Base-by-base conservation (phyloP, 2,329 filamentous ascomycete species). In the Cercospora berteroae region DNA sequence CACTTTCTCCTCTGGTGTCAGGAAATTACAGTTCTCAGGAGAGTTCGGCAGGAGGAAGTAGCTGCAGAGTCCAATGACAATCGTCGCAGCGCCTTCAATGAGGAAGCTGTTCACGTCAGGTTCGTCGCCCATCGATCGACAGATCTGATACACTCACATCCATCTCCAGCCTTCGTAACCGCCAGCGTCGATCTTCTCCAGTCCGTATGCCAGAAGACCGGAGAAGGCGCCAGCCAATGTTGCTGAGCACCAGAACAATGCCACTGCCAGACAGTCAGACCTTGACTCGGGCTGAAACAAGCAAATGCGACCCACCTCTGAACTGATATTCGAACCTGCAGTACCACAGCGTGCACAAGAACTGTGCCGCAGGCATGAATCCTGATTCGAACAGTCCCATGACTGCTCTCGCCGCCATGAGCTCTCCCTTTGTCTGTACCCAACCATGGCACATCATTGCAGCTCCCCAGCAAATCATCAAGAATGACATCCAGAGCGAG, bases 1-100 rank as follows among this genome's bases (percentile, higher is more conserved):
- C 12, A 74, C 71, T 64, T 80, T 79, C 62, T 74, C 68, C 25
- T 83, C 79, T 1, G 81, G 73, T 0, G 80, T 84, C 2, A 91
- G 81, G 72, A 90, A 90, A 0, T 74, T 78, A 4, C 88, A 87
- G 1, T 78, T 81, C 7, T 77, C 78, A 1, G 88, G 87, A 68
- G 87, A 89, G 75, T 90, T 87, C 65, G 86, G 79, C 72, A 90
- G 86, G 42, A 81, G 77, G 76, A 82, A 86, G 62, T 70, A 73
- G 20, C 71, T 69, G 8, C 55, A 18, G 73, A 82, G 84, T 56
- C 82, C 83, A 55, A 76, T 70, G 61, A 84, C 69, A 57, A 83
- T 79, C 2, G 71, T 73, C n/a, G 67, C 57, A 27, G 72, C 64
- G 25, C 71, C 71, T 69, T 76, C 70, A 9, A 72, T 58, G 62